Base-by-base conservation (phyloP, 192 early-diverging fungal genomes). In the Mycoemilia scoparia region DNA sequence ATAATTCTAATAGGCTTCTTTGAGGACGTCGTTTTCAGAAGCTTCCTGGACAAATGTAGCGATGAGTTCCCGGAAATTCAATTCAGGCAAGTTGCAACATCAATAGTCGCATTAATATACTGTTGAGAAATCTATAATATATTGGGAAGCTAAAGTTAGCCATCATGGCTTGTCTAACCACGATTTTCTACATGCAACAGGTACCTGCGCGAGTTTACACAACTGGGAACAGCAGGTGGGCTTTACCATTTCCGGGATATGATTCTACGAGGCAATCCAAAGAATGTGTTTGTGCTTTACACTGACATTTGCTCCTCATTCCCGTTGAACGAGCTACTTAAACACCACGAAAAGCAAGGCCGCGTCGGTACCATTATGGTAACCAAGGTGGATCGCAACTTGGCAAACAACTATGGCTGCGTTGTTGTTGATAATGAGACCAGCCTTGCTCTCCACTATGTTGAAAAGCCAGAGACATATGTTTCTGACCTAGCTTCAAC, bases 171-270 rank as follows among this genome's bases (percentile, higher is more conserved):
- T 24, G 15, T 6, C 36, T 36, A 7, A 13, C 1, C 18, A 23
- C 36, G 19, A 13, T 14, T 19, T n/a, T n/a, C n/a, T 8, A 7
- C 32, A 4, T 16, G 31, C 19, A 12, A 19, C 42, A 87, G 89
- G 36, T 98, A 98, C 57, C 68, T 98, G 45, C 82, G 90, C 33
- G 93, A 98, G 66, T 98, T 95, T 65, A 83, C 85, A 48, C 75
- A 87, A 8, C 65, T 98, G 25, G 93, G 93, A 11, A 98, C 93
- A 10, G 93, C 84, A 25, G 93, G 93, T 39, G 90, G 90, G 16
- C 60, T 98, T 42, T 91, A 87, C 68, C 93, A 98, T 57, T 98
- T 98, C 76, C 84, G 93, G 46, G 90, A 98, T 55, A 84, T 93
- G 61, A 92, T 98, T 46, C 43, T 87, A 45, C 73, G 83, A 24